phyloP scores from a whole-genome alignment of 2,329 filamentous ascomycete genomes.

The Pseudogymnoascus sp. region DNA sequence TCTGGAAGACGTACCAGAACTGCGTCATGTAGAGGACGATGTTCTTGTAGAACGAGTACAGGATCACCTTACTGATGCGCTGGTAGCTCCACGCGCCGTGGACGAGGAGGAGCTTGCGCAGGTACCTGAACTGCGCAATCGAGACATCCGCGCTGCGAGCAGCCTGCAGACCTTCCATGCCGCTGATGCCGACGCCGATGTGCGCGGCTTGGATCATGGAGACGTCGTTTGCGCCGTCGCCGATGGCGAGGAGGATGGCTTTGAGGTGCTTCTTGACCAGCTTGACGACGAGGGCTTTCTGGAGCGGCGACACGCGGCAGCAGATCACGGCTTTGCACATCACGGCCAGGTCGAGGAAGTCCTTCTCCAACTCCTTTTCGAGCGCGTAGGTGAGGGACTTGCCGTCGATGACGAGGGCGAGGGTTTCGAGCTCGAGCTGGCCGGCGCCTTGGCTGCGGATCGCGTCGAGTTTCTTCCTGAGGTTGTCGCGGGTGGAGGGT shows the following conservation, averaged over 20 bases:
- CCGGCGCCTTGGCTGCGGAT: slow-evolving; percentile 74
- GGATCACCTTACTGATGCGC: slow-evolving; percentile 88
- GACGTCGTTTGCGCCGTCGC: slow-evolving; percentile 97
- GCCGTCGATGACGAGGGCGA: slow-evolving; percentile 91
- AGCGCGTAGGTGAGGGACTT: slow-evolving; percentile 90
- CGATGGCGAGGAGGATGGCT: slow-evolving; percentile 86
- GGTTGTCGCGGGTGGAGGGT: slow-evolving; percentile 71
- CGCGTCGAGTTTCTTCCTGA: slow-evolving; percentile 88
- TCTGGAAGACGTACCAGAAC: slow-evolving; percentile 99
- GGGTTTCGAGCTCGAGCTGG: slow-evolving; percentile 70
- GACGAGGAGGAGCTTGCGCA: slow-evolving; percentile 87
- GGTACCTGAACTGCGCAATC: slow-evolving; percentile 90
- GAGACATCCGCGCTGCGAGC: slow-evolving; percentile 92
- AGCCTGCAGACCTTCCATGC: slow-evolving; percentile 92
- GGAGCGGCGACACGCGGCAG: slow-evolving; percentile 90
- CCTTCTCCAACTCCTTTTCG: slow-evolving; percentile 86
- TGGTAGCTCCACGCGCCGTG: slow-evolving; percentile 98
- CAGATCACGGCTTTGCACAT: slow-evolving; percentile 99
- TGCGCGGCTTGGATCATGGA: slow-evolving; percentile 99
- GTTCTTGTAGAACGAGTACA: slow-evolving; percentile 99
- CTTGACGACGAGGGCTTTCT: slow-evolving; percentile 96
- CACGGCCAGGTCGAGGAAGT: slow-evolving; percentile 86
- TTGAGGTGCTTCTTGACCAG: slow-evolving; percentile 88
- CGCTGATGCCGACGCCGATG: slow-evolving; percentile 95
- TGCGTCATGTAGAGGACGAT: slow-evolving; percentile 98